Percentiles rank a stretch among this genome's conserved stretches.
These are phyloP conservation scores for Calonectria leucothoes DNA, from an alignment of 2,329 filamentous ascomycete genomes.

Conservation along the genomic window DNA sequence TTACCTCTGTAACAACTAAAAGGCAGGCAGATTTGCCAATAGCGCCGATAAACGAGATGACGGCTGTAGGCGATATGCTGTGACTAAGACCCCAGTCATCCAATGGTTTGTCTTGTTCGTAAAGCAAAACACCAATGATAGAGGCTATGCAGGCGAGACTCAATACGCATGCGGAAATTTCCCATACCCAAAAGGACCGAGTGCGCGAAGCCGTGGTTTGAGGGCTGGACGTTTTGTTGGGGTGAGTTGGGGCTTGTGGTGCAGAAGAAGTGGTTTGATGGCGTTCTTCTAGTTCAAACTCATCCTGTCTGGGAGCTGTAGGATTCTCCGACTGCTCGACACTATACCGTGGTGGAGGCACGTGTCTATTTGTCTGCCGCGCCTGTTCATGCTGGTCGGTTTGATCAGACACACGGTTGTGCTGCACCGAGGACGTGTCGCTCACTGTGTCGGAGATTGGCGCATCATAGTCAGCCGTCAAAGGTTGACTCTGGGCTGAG, in stretches of 20 bases:
- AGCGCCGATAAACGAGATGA: not conserved
- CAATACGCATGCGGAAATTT: not conserved
- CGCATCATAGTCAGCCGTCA: not conserved
- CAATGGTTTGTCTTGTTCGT: not conserved
- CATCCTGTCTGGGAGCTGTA: not conserved
- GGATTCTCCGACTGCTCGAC: not conserved
- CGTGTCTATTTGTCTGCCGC: not conserved
- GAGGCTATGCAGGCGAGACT: not conserved
- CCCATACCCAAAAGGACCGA: not conserved
- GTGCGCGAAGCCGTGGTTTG: not conserved
- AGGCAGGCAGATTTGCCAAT: slow-evolving; percentile 8
- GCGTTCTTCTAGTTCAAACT: not conserved
- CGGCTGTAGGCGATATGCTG: not conserved
- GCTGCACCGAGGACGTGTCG: not conserved
- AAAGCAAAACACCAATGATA: not conserved
- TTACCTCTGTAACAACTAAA: not conserved
- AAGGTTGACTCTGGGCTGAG: not conserved
- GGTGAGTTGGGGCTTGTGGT: not conserved
- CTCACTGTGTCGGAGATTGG: not conserved
- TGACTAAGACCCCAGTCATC: not conserved
- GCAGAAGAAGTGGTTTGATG: not conserved
- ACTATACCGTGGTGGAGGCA: not conserved
- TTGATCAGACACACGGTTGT: not conserved
- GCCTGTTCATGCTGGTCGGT: no score
- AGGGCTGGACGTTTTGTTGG: no score